Evolutionary conservation across 1,284 basidiomycete species (phyloP), one percentile per base, ranked within the genome.

Genomic region (Ceratobasidium papillatum): DNA sequence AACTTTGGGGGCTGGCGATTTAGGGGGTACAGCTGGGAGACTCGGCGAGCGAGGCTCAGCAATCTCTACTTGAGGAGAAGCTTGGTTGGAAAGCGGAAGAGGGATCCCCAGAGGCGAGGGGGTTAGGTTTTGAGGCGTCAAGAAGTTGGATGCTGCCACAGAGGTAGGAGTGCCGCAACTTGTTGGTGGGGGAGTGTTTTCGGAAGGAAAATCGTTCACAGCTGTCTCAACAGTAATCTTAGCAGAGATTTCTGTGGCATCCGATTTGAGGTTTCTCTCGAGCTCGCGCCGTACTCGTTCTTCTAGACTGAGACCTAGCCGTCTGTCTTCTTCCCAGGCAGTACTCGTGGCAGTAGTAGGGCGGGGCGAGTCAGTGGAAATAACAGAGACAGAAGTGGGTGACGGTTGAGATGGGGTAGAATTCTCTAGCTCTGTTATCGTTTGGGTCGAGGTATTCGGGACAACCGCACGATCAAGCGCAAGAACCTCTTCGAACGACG

Each of bases 401-500:
- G 34, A 14, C 9, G 34, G 41, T 11, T 9, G 41, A 17, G 69
- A 56, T 22, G 25, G 25, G 19, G 41, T 4, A 12, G 30, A n/a
- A n/a, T 12, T 49, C 2, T 47, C 36, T 36, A 43, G 25, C 32
- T 49, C 27, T 3, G 45, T 49, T n/a, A 3, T 5, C 11, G 32
- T 22, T n/a, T 49, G 41, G 34, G 22, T 34, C 22, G 45, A 19
- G 12, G 27, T 45, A 43, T 25, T 58, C 19, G 43, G 56, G 2
- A 32, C 30, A 36, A 38, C 25, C 11, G 41, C 56, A 12, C 58
- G 69, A 41, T 72, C 69, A 36, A 61, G 56, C 25, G 54, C 69
- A 19, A 72, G 69, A 14, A 72, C 69, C 27, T 72, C 69, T 34
- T 72, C 69, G 43, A 72, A 72, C 19, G 69, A 72, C 27, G 69